Percentiles rank a stretch among this genome's conserved stretches.
Evolutionary conservation across 768 basidiomycete genomes (phyloP).

Genomic region (Phaeotremella fagi): DNA sequence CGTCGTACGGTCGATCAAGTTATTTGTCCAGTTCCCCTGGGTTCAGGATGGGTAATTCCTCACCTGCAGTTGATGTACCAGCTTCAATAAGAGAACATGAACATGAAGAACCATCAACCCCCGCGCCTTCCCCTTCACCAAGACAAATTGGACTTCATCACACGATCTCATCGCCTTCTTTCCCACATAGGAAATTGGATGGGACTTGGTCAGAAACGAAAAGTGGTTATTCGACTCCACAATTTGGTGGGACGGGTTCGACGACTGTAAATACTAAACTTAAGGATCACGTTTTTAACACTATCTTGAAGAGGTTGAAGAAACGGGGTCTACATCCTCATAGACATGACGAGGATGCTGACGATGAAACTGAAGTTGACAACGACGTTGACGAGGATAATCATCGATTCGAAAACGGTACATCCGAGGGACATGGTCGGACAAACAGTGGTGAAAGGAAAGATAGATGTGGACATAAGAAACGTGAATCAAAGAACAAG

Average conservation of each 20-base stretch:
- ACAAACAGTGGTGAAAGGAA: conserved; percentile 48
- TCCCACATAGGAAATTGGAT: conserved; percentile 23
- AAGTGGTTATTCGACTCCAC: conserved; percentile 27
- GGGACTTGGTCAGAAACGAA: conserved; percentile 1
- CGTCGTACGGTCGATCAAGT: conserved; percentile 23
- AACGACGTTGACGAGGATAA: too few species aligned
- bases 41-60: not conserved
- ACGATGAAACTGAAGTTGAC: conserved; percentile 45
- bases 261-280: conserved; percentile 90
- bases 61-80: conserved; percentile 19
- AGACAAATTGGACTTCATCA: conserved; percentile 33
- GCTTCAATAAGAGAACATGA: conserved; percentile 25
- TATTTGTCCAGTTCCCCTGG: conserved; percentile 26
- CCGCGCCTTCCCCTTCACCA: conserved; percentile 25
- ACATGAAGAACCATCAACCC: conserved; percentile 22
- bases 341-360: conserved; percentile 53
- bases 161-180: conserved; percentile 35
- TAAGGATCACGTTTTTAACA: conserved; percentile 92
- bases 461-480: not conserved
- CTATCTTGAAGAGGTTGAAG: conserved; percentile 61
- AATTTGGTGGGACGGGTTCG: conserved; percentile 81
- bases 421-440: conserved; percentile 51
- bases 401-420: conserved; percentile 13
- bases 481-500: not conserved
- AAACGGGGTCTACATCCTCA: conserved; percentile 24